Percentiles rank a stretch among this genome's conserved stretches.
Evolutionary conservation across 1,139 yeast genomes (phyloP).

Genomic region (Yamadazyma buinensis): DNA sequence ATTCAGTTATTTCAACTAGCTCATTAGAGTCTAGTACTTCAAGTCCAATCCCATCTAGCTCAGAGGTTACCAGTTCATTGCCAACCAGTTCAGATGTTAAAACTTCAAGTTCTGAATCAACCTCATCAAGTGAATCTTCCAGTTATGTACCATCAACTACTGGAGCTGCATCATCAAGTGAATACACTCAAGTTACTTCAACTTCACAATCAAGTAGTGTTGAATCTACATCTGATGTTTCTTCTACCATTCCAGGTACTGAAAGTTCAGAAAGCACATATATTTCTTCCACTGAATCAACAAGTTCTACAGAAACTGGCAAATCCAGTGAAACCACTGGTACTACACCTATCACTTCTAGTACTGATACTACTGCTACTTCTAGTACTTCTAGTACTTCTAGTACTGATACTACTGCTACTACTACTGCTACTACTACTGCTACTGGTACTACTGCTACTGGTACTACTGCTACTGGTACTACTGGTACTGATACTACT

Average conservation of each 20-base stretch:
- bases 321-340: neutral
- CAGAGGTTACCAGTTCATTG: too few relatives aligned
- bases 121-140: neutral
- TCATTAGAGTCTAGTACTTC: too few relatives aligned
- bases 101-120: too few relatives aligned
- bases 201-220: too few relatives aligned
- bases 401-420: neutral
- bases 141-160: constrained; percentile 1
- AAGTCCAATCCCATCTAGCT: too few relatives aligned
- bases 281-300: neutral
- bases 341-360: neutral
- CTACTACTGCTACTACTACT: constrained; percentile 35
- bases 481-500: constrained; percentile 2
- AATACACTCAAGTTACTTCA: too few relatives aligned
- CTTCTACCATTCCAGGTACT: too few relatives aligned
- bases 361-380: too few relatives aligned
- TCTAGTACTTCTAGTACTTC: neutral
- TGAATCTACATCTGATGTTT: too few relatives aligned
- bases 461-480: constrained; percentile 11
- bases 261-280: too few relatives aligned
- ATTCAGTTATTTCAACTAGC: too few relatives aligned
- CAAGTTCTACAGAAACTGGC: neutral
- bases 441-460: constrained; percentile 21
- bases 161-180: neutral
- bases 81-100: too few relatives aligned